These are phyloP conservation scores for Paraphaeosphaeria minitans DNA, from an alignment of 2,329 filamentous ascomycete species.

Conservation along the genomic window DNA sequence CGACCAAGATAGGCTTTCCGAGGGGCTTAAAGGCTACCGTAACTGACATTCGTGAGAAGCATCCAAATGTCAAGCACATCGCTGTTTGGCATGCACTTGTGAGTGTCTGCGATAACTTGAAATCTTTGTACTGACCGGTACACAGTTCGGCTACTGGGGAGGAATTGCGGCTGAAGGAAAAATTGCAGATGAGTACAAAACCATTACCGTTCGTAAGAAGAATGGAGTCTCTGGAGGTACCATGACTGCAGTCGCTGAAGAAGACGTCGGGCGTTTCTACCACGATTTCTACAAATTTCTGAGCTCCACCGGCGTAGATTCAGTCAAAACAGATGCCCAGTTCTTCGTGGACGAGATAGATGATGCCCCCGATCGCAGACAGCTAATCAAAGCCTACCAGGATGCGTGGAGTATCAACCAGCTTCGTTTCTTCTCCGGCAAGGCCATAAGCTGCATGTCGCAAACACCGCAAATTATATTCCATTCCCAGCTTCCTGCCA, in stretches of 20 bases:
- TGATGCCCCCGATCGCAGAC: slow-evolving; percentile 70
- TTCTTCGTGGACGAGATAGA: slow-evolving; percentile 82
- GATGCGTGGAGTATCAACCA: slow-evolving; percentile 83
- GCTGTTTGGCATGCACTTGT: slow-evolving; percentile 90
- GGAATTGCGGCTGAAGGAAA: slow-evolving; percentile 77
- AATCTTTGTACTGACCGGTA: not conserved
- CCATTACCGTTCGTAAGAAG: slow-evolving; percentile 62
- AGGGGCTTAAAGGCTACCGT: slow-evolving; percentile 76
- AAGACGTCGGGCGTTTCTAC: slow-evolving; percentile 79
- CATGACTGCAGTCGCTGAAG: slow-evolving; percentile 74
- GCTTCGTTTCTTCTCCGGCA: slow-evolving; percentile 76
- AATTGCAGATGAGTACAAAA: slow-evolving; percentile 80
- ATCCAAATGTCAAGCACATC: slow-evolving; percentile 78
- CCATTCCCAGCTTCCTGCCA: slow-evolving; percentile 78
- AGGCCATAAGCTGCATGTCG: slow-evolving; percentile 93
- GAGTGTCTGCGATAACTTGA: slow-evolving; percentile 39
- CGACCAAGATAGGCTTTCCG: slow-evolving; percentile 78
- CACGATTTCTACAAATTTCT: slow-evolving; percentile 91
- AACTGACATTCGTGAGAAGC: slow-evolving; percentile 67
- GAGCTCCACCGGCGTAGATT: slow-evolving; percentile 73
- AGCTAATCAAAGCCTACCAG: slow-evolving; percentile 76
- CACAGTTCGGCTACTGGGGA: slow-evolving; percentile 62
- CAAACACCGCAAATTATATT: slow-evolving; percentile 86
- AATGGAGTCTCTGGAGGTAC: slow-evolving; percentile 64
- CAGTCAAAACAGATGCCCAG: slow-evolving; percentile 92